A percentile compares a stretch with the other conserved stretches of the same genome.
Evolutionary conservation across 108 stramenopile genomes (phyloP).

Genomic region (Nitzschia palea): DNA sequence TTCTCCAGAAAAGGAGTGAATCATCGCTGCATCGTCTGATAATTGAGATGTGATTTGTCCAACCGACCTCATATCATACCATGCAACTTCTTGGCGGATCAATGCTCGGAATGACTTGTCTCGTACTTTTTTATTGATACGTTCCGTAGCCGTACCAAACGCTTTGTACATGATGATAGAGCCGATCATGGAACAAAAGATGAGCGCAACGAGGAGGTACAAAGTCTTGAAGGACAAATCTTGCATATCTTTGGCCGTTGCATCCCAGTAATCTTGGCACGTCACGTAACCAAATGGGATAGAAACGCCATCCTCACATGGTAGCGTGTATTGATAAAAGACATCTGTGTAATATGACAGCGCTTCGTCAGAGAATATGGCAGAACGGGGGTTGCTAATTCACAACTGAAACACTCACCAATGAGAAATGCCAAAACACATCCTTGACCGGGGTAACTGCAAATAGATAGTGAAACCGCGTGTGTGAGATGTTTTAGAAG

Average conservation of each 20-base stretch:
- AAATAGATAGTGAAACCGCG: neutral
- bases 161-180: conserved; percentile 49
- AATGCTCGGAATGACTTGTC: conserved; percentile 52
- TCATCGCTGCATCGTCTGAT: conserved; percentile 63
- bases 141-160: conserved; percentile 61
- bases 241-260: conserved; percentile 34
- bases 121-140: conserved; percentile 67
- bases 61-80: conserved; percentile 46
- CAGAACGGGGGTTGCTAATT: too few species aligned
- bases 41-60: conserved; percentile 66
- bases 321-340: conserved; percentile 37
- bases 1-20: conserved; percentile 68
- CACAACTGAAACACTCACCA: conserved; percentile 57
- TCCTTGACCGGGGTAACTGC: conserved; percentile 64
- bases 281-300: conserved; percentile 9
- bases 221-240: conserved; percentile 30
- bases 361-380: too few species aligned
- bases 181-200: conserved; percentile 41
- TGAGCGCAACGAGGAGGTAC: conserved; percentile 33
- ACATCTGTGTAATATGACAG: conserved; percentile 19
- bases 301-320: conserved; percentile 25
- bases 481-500: neutral
- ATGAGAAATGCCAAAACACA: conserved; percentile 57
- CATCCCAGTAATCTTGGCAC: conserved; percentile 48
- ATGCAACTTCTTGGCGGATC: conserved; percentile 55